Evolutionary conservation across 192 early-diverging fungal genomes (phyloP).

Genomic region (Dissophora ornata): DNA sequence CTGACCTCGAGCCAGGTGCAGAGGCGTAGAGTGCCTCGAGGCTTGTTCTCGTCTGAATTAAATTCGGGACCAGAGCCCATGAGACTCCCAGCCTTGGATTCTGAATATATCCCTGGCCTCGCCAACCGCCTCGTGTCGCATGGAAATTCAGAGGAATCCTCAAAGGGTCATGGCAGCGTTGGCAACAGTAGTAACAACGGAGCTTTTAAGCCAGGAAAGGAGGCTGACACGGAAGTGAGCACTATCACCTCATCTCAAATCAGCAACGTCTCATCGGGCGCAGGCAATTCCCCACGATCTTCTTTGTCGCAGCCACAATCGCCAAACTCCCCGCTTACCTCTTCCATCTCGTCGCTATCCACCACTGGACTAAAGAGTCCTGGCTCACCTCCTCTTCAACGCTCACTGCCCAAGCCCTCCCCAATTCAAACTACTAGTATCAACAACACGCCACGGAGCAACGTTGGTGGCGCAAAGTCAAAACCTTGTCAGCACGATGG

Average conservation of each 20-base stretch:
- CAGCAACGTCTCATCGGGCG: neutral
- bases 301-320: constrained; percentile 13
- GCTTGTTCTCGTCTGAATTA: constrained; percentile 17
- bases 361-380: constrained; percentile 10
- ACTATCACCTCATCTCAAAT: neutral
- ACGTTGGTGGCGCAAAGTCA: neutral
- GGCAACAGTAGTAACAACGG: too few relatives aligned
- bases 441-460: neutral
- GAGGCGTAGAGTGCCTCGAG: constrained; percentile 35
- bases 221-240: neutral
- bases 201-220: neutral
- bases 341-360: neutral
- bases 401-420: constrained; percentile 28
- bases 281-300: neutral
- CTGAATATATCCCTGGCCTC: neutral
- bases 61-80: neutral
- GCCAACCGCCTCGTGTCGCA: neutral
- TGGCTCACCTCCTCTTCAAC: constrained; percentile 15
- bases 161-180: too few relatives aligned
- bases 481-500: neutral
- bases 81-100: neutral
- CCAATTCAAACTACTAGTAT: constrained; percentile 25
- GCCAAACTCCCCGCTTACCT: neutral
- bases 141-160: neutral
- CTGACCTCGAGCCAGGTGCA: neutral